These are phyloP conservation scores for Ascomycota sp. DNA, from an alignment of 2,329 filamentous ascomycete genomes.

Conservation along the genomic window DNA sequence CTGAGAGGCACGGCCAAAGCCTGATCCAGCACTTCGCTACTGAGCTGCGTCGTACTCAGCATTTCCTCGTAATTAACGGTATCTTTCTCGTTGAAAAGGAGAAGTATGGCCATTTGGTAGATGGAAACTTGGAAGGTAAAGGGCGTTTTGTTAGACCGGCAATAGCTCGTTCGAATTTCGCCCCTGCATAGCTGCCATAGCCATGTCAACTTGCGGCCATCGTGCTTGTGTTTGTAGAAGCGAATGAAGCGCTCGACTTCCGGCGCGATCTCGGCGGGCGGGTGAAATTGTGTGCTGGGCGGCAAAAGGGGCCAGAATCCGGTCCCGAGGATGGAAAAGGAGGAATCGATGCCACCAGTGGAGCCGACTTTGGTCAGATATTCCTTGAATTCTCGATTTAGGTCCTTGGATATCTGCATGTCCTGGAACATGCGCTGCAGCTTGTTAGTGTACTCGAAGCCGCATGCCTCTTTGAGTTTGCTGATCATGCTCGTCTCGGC, in stretches of 20 bases:
- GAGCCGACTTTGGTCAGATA: slow-evolving; percentile 35
- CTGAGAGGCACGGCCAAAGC: slow-evolving; percentile 75
- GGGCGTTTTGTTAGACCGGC: slow-evolving; percentile 71
- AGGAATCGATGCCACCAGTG: slow-evolving; percentile 58
- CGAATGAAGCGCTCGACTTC: slow-evolving; percentile 77
- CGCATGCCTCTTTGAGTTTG: slow-evolving; percentile 95
- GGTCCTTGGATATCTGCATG: slow-evolving; percentile 95
- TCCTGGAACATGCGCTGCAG: slow-evolving; percentile 99
- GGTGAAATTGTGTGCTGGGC: slow-evolving; percentile 72
- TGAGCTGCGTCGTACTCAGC: slow-evolving; percentile 57
- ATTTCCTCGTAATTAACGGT: slow-evolving; percentile 77
- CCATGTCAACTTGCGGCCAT: slow-evolving; percentile 91
- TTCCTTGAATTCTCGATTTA: slow-evolving; percentile 77
- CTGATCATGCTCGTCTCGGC: slow-evolving; percentile 98
- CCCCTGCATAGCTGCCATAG: slow-evolving; percentile 97
- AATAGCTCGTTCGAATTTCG: slow-evolving; percentile 84
- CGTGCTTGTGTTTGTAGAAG: slow-evolving; percentile 95
- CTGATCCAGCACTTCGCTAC: slow-evolving; percentile 66
- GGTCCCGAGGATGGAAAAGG: slow-evolving; percentile 84
- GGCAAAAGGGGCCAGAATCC: slow-evolving; percentile 91
- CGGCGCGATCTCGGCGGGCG: slow-evolving; percentile 64
- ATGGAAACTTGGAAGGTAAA: slow-evolving; percentile 96
- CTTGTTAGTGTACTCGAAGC: slow-evolving; percentile 98
- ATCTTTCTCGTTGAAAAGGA: slow-evolving; percentile 87
- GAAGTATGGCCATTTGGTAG: slow-evolving; percentile 89